Evolutionary conservation across 2,329 filamentous ascomycete genomes (phyloP).

Genomic region (Colletotrichum sp.): DNA sequence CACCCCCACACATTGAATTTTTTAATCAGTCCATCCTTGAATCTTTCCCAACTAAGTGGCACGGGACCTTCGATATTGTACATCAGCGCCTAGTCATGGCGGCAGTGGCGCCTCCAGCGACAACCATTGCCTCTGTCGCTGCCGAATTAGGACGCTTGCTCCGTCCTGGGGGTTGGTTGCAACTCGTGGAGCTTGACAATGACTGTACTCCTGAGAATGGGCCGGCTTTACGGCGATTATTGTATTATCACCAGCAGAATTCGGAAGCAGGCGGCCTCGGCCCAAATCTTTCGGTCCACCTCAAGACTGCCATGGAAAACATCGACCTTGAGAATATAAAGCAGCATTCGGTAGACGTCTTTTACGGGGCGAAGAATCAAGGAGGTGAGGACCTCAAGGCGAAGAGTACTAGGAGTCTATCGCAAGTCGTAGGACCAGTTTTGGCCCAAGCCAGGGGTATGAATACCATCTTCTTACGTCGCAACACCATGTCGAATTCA

Average conservation of each 20-base stretch:
- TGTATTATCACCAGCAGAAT: not conserved
- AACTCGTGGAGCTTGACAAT: not conserved
- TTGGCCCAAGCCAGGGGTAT: not conserved
- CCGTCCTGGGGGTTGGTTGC: constrained; percentile 4
- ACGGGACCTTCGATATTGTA: constrained; percentile 1
- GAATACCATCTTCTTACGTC: not conserved
- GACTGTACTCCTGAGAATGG: not conserved
- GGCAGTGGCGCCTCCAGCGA: not conserved
- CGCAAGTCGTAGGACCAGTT: not conserved
- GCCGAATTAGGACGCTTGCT: not conserved
- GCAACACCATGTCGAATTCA: not conserved
- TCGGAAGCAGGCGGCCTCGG: not conserved
- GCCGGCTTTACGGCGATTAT: not conserved
- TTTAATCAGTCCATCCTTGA: constrained; percentile 2
- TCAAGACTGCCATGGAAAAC: not conserved
- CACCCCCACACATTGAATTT: not conserved
- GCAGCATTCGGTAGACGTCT: not conserved
- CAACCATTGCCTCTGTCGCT: not conserved
- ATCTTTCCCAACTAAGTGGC: not conserved
- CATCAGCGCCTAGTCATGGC: constrained; percentile 4
- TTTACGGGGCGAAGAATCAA: not conserved
- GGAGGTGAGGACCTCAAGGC: not conserved
- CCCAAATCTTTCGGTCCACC: not conserved
- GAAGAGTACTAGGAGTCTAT: not conserved
- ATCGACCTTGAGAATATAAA: not conserved